Evolutionary conservation across 768 basidiomycete species (phyloP).

Genomic region (Russula brevipes): DNA sequence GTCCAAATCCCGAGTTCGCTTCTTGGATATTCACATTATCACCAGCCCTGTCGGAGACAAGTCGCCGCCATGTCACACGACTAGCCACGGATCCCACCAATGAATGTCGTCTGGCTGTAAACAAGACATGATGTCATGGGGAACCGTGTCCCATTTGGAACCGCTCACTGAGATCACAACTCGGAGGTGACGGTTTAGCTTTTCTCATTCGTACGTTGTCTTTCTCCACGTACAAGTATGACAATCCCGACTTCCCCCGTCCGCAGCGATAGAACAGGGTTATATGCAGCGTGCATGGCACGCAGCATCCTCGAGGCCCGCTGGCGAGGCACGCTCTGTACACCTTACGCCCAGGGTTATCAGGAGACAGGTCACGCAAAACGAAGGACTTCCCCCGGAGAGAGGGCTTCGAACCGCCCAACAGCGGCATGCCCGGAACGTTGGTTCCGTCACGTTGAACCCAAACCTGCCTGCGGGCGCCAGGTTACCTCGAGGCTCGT

Average conservation of each 20-base stretch:
- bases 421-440: conserved; percentile 16
- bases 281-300: neutral
- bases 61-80: too few relatives aligned
- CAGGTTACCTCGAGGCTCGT: conserved; percentile 14
- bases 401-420: neutral
- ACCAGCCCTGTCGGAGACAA: too few relatives aligned
- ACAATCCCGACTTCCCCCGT: neutral
- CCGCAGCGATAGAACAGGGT: neutral
- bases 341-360: neutral
- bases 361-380: neutral
- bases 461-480: conserved; percentile 11
- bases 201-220: neutral
- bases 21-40: too few relatives aligned
- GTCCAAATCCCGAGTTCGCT: too few relatives aligned
- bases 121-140: too few relatives aligned
- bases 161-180: too few relatives aligned
- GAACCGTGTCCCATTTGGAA: too few relatives aligned
- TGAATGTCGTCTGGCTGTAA: too few relatives aligned
- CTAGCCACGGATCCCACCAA: too few relatives aligned
- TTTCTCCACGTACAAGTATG: neutral
- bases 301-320: conserved; percentile 13
- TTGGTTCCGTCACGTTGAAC: conserved; percentile 4
- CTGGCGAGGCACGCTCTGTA: neutral
- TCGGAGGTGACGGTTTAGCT: neutral
- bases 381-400: neutral